These are phyloP conservation scores for Quillaja saponaria DNA, from an alignment of 306 rosid genomes.

Conservation along the genomic window DNA sequence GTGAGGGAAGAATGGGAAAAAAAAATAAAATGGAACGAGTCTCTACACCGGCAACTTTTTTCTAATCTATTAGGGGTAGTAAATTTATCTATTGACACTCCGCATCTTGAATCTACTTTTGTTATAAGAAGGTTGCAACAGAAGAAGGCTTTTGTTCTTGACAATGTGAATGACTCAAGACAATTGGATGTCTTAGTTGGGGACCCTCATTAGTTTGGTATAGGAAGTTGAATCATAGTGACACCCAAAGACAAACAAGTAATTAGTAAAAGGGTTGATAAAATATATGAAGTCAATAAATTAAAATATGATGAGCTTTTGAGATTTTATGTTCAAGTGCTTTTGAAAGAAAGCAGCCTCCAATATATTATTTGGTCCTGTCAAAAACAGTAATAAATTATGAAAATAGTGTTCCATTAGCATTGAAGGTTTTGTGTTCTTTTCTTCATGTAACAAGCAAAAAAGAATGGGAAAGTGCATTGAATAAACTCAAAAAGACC, in stretches of 20 bases:
- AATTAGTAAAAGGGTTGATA: conserved; percentile 7
- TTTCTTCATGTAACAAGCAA: conserved; percentile 21
- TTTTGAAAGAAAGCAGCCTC: conserved; percentile 13
- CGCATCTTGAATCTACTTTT: background rate
- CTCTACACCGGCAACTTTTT: background rate
- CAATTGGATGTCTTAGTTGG: conserved; percentile 9
- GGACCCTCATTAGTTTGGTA: background rate
- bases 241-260: conserved; percentile 33
- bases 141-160: conserved; percentile 27
- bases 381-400: conserved; percentile 23
- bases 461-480: no score
- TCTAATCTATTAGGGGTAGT: background rate
- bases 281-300: conserved; percentile 25
- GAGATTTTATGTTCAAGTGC: conserved; percentile 28
- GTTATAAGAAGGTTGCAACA: conserved; percentile 9
- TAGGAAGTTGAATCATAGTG: conserved; percentile 29
- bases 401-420: conserved; percentile 36
- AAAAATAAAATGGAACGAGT: background rate
- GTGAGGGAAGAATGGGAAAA: background rate
- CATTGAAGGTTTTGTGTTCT: conserved; percentile 35
- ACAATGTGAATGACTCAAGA: conserved; percentile 17
- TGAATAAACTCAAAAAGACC: conserved; percentile 28
- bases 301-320: conserved; percentile 9
- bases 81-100: background rate
- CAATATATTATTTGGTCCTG: conserved; percentile 24